These are phyloP conservation scores for Paraphaeosphaeria sporulosa DNA, from an alignment of 2,329 filamentous ascomycete species.

Conservation along the genomic window DNA sequence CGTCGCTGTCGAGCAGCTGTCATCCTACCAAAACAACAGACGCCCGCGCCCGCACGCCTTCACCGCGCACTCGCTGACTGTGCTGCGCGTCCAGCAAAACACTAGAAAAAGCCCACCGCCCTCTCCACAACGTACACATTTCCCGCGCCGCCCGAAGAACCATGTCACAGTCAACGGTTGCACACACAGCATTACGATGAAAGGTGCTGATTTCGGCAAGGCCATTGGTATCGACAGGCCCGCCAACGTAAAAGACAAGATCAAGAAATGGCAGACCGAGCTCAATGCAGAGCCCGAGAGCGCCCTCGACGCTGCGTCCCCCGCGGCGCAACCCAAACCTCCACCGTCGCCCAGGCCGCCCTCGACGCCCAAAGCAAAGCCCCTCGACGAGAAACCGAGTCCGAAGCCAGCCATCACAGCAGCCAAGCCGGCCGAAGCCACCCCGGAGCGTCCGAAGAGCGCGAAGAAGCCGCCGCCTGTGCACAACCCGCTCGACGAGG, in stretches of 20 bases:
- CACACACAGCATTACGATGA: slow-evolving; percentile 41
- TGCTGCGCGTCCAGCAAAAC: slow-evolving; percentile 16
- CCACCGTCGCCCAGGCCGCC: slow-evolving; percentile 25
- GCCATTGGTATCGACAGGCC: slow-evolving; percentile 51
- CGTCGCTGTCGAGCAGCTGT: slow-evolving; percentile 2
- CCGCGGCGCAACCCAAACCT: slow-evolving; percentile 16
- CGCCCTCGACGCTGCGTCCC: slow-evolving; percentile 4
- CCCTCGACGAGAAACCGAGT: slow-evolving; percentile 36
- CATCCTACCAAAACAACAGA: slow-evolving; percentile 19
- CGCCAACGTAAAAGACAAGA: slow-evolving; percentile 72
- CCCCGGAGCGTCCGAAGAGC: slow-evolving; percentile 39
- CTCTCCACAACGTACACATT: slow-evolving; percentile 16
- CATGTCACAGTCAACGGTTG: slow-evolving; percentile 39
- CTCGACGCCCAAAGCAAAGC: slow-evolving; percentile 36
- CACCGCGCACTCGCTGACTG: slow-evolving; percentile 14
- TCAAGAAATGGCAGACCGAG: slow-evolving; percentile 84
- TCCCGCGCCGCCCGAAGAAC: slow-evolving; percentile 28
- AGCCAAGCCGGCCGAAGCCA: slow-evolving; percentile 32
- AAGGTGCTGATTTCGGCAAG: slow-evolving; percentile 49
- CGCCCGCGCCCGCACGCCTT: slow-evolving; percentile 4
- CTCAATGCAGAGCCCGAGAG: slow-evolving; percentile 66
- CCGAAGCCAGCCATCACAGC: slow-evolving; percentile 37
- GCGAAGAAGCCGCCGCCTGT: slow-evolving; percentile 38
- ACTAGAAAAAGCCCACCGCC: slow-evolving; percentile 4
- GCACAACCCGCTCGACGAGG: slow-evolving; percentile 52